phyloP scores from a whole-genome alignment of 257 asterid genomes.

The Oldenlandia corymbosa region DNA sequence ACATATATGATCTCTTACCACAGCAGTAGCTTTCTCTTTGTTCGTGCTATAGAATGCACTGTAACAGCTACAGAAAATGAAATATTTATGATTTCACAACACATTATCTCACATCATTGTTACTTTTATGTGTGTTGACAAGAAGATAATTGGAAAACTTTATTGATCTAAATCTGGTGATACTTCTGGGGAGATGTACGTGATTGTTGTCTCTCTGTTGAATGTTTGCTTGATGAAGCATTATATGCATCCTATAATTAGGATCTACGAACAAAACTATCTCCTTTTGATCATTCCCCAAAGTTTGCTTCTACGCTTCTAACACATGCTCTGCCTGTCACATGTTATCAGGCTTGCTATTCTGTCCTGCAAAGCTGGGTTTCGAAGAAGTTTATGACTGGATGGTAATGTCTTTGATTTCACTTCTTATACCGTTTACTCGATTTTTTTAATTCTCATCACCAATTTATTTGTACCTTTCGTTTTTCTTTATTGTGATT shows the following conservation, averaged over 20 bases:
- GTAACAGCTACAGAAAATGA: no score
- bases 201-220: not conserved
- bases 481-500: conserved; percentile 6
- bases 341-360: conserved; percentile 79
- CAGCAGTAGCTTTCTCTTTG: no score
- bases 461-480: conserved; percentile 15
- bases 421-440: not conserved
- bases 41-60: no score
- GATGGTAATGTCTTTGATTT: conserved; percentile 56
- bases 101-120: not conserved
- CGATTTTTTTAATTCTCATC: conserved; percentile 40
- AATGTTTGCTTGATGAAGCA: not conserved
- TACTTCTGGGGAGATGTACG: not conserved
- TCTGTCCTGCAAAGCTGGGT: conserved; percentile 99
- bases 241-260: not conserved
- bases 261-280: not conserved
- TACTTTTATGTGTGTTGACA: not conserved
- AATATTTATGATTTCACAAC: no score
- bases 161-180: not conserved
- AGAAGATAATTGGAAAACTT: not conserved
- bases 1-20: no score
- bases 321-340: conserved; percentile 13
- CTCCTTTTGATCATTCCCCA: not conserved
- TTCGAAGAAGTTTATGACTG: conserved; percentile 98
- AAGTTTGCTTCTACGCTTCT: no score